A percentile compares a stretch with the other conserved stretches of the same genome.
Evolutionary conservation across 1,284 basidiomycete genomes (phyloP).

Genomic region (Phaffia rhodozyma): DNA sequence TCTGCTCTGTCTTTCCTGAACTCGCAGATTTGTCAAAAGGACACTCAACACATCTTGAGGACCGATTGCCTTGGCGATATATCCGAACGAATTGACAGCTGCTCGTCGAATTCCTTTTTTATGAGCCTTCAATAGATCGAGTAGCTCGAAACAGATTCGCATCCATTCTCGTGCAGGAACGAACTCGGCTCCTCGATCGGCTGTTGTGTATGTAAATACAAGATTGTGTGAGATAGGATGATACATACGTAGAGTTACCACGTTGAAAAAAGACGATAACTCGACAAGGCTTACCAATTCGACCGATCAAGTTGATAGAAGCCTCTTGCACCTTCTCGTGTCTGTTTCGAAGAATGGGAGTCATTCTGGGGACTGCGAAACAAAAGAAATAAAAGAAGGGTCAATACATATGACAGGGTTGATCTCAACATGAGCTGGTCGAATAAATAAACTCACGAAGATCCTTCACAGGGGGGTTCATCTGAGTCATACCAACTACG

Average conservation of each 20-base stretch:
- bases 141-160: slow-evolving; percentile 97
- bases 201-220: slow-evolving; percentile 34
- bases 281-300: slow-evolving; percentile 53
- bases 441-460: slow-evolving; percentile 51
- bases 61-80: slow-evolving; percentile 97
- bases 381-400: slow-evolving; percentile 12
- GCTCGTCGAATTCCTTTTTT: slow-evolving; percentile 98
- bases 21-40: slow-evolving; percentile 87
- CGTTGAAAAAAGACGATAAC: neutral
- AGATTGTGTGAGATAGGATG: slow-evolving; percentile 12
- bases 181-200: slow-evolving; percentile 97
- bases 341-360: slow-evolving; percentile 93
- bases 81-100: slow-evolving; percentile 98
- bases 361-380: slow-evolving; percentile 85
- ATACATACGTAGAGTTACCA: neutral
- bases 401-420: slow-evolving; percentile 3
- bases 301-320: slow-evolving; percentile 97
- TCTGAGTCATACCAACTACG: slow-evolving; percentile 99
- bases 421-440: slow-evolving; percentile 10
- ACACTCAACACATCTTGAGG: slow-evolving; percentile 97
- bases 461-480: slow-evolving; percentile 99
- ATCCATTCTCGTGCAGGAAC: slow-evolving; percentile 99
- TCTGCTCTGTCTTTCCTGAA: slow-evolving; percentile 97
- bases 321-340: slow-evolving; percentile 99
- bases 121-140: slow-evolving; percentile 95